phyloP scores from a whole-genome alignment of 2,329 filamentous ascomycete species.

The Sclerotinia nivalis region DNA sequence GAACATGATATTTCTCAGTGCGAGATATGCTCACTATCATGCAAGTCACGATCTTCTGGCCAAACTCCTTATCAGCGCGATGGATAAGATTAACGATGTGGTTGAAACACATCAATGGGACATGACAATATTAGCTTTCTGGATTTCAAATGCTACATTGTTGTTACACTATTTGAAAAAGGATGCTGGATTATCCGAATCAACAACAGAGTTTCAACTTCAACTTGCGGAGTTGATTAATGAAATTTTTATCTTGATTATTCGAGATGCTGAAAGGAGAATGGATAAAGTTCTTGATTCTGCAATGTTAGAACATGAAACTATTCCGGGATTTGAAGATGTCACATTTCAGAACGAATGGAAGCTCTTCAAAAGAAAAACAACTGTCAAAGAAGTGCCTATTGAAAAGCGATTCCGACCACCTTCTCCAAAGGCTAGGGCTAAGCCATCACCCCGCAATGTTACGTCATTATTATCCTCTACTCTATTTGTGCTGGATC shows the following conservation, averaged over 20 bases:
- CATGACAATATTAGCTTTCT: slow-evolving; percentile 98
- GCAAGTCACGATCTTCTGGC: slow-evolving; percentile 81
- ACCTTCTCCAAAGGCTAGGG: slow-evolving; percentile 88
- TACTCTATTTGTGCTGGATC: slow-evolving; percentile 91
- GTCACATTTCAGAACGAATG: slow-evolving; percentile 98
- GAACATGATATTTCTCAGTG: slow-evolving; percentile 94
- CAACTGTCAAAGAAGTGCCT: slow-evolving; percentile 86
- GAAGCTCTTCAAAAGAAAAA: slow-evolving; percentile 93
- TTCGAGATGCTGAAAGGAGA: slow-evolving; percentile 89
- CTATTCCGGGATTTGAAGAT: slow-evolving; percentile 94
- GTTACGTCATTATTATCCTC: slow-evolving; percentile 94
- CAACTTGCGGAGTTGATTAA: slow-evolving; percentile 94
- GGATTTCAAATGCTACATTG: slow-evolving; percentile 95
- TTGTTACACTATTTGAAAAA: slow-evolving; percentile 97
- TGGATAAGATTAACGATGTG: slow-evolving; percentile 95
- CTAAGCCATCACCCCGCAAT: slow-evolving; percentile 89
- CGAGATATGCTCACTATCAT: slow-evolving; percentile 95
- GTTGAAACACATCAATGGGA: slow-evolving; percentile 98
- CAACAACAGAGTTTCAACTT: slow-evolving; percentile 85
- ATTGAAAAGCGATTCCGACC: slow-evolving; percentile 88
- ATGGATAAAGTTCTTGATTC: slow-evolving; percentile 94
- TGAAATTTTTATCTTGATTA: slow-evolving; percentile 97
- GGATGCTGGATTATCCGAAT: slow-evolving; percentile 75
- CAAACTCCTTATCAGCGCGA: slow-evolving; percentile 78
- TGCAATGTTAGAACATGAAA: slow-evolving; percentile 96